These are phyloP conservation scores for Russula sp. DNA, from an alignment of 768 basidiomycete genomes.

Conservation along the genomic window DNA sequence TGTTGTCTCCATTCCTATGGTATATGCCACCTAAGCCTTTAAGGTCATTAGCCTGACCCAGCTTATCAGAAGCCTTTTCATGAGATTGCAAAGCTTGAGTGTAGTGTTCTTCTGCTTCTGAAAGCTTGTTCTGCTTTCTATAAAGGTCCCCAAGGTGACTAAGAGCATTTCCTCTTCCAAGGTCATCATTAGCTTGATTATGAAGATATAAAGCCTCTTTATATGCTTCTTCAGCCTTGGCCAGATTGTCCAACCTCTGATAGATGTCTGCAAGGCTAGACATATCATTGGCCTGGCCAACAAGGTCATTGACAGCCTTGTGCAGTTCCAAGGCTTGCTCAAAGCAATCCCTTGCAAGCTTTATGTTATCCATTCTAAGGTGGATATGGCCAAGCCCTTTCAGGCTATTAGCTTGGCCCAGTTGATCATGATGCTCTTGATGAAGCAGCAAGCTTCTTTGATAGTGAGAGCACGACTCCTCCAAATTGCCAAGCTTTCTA, in stretches of 20 bases:
- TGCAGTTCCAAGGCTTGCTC: conserved; percentile 5
- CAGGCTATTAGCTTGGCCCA: conserved; percentile 15
- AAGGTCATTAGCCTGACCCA: conserved; percentile 19
- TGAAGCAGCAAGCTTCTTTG: not conserved
- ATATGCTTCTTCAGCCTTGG: conserved; percentile 4
- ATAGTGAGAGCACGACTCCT: conserved; percentile 1
- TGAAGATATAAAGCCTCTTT: conserved; percentile 6
- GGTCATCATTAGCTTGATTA: conserved; percentile 4
- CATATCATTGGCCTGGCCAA: conserved; percentile 16
- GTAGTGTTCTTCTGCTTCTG: conserved; percentile 7
- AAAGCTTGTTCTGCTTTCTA: conserved; percentile 10
- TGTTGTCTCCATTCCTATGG: not conserved
- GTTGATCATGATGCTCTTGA: not conserved
- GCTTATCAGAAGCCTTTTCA: conserved; percentile 7
- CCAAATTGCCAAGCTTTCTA: conserved; percentile 7
- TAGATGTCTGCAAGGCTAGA: conserved; percentile 11
- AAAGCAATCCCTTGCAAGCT: conserved; percentile 1
- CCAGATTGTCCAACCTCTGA: conserved; percentile 2
- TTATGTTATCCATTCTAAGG: conserved; percentile 7
- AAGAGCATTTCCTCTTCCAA: conserved; percentile 14
- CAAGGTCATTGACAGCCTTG: conserved; percentile 7
- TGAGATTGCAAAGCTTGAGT: not conserved
- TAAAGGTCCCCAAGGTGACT: conserved; percentile 15
- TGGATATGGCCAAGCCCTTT: conserved; percentile 13
- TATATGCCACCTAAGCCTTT: conserved; percentile 16